Evolutionary conservation across 306 rosid genomes (phyloP).

Genomic region (Gleditsia sinensis): DNA sequence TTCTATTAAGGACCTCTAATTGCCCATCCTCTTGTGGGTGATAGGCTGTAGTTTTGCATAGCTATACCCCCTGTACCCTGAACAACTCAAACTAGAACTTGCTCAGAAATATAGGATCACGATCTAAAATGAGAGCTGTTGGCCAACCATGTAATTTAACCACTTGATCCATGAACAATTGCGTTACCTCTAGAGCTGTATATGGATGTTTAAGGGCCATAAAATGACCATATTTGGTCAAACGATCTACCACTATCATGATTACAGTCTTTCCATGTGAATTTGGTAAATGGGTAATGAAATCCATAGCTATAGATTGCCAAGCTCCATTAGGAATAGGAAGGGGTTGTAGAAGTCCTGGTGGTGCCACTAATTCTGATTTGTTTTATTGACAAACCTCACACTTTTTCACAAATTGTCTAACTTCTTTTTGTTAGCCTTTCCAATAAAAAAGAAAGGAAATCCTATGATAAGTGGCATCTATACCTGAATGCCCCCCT

Average conservation of each 20-base stretch:
- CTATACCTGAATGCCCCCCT: too few relatives aligned
- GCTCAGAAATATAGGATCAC: background rate
- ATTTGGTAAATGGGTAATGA: too few relatives aligned
- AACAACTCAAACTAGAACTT: background rate
- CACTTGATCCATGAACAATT: background rate
- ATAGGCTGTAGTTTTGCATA: too few relatives aligned
- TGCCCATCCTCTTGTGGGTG: too few relatives aligned
- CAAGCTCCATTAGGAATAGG: background rate
- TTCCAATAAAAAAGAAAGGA: too few relatives aligned
- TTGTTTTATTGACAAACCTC: background rate
- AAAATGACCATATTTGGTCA: too few relatives aligned
- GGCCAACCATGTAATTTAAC: background rate
- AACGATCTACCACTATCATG: too few relatives aligned
- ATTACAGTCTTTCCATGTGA: too few relatives aligned
- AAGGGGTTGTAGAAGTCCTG: background rate
- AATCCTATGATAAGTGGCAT: too few relatives aligned
- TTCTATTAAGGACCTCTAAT: too few relatives aligned
- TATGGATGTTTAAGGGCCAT: too few relatives aligned
- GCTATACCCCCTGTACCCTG: background rate
- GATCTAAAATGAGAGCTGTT: background rate
- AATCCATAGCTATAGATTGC: too few relatives aligned
- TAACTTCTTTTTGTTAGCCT: background rate
- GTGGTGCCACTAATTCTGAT: background rate
- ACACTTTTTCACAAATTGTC: background rate
- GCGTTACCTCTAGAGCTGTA: background rate